Evolutionary conservation across 1,139 yeast species (phyloP), one percentile per base, ranked within the genome.

Genomic region (Yamadazyma songkhlaensis): DNA sequence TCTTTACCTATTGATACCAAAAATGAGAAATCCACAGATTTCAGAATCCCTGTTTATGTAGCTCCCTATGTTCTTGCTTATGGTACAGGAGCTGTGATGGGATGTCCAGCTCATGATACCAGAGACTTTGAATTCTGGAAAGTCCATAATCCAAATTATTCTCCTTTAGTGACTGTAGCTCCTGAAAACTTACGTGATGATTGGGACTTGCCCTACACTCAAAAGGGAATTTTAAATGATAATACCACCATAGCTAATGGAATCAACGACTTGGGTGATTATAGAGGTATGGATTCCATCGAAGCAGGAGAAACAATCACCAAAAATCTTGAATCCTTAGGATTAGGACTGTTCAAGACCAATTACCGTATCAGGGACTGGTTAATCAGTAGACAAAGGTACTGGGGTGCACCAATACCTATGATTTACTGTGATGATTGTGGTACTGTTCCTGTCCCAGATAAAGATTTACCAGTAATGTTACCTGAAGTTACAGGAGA

Each of bases 401-500:
- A 85, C 57, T 92, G 98, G 98, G 98, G 98, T 22, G 95, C 97
- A 0, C 98, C 98, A 3, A 92, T 92, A 40, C 98, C 98, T 2
- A 87, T 92, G 26, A 68, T 92, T 17, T 95, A 92, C 51, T 92
- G 98, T 63, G 73, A 73, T 7, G 49, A 60, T 4, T 92, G 98
- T 69, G 98, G 98, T 1, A 65, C 82, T 0, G 96, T 88, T 2
- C 84, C 97, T 0, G 97, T 90, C 12, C 96, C 96, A 0, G 95
- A 85, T 32, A 64, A 76, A 5, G 80, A 90, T 17, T 69, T 92
- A 17, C 98, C 98, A 0, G 97, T 92, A 0, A 40, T 68, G 25
- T 70, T 90, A 23, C 97, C 97, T 0, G 67, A 74, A 21, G 68
- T 79, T 12, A 58, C 60, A 29, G 61, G 60, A 2, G 48, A 51